phyloP scores from a whole-genome alignment of 2,329 filamentous ascomycete species.

The Neofusicoccum kwambonambiense region DNA sequence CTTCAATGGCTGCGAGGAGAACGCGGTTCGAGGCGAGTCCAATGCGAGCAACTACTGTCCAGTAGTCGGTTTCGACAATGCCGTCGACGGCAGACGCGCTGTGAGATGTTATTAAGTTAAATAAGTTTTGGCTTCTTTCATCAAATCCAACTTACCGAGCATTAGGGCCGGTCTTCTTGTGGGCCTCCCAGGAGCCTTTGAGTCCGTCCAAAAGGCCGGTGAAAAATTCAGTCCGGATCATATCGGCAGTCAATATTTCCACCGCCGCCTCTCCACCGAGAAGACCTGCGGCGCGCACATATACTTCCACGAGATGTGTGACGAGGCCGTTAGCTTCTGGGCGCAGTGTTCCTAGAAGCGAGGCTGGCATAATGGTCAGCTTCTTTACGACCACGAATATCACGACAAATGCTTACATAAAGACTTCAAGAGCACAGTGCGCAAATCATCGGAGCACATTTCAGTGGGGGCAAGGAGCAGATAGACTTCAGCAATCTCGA shows the following conservation, averaged over 20 bases:
- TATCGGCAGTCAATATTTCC: slow-evolving; percentile 52
- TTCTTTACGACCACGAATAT: neutral
- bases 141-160: neutral
- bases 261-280: slow-evolving; percentile 50
- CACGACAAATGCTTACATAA: neutral
- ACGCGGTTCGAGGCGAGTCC: slow-evolving; percentile 68
- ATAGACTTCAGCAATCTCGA: slow-evolving; percentile 52
- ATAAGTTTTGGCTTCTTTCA: no score
- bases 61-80: slow-evolving; percentile 80
- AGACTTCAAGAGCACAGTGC: slow-evolving; percentile 38
- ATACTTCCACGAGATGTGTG: slow-evolving; percentile 46
- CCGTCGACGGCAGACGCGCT: slow-evolving; percentile 69
- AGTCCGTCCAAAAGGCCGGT: slow-evolving; percentile 52
- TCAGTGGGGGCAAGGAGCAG: slow-evolving; percentile 47
- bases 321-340: slow-evolving; percentile 49
- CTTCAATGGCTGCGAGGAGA: slow-evolving; percentile 58
- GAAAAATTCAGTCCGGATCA: slow-evolving; percentile 59
- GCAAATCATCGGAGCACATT: slow-evolving; percentile 45
- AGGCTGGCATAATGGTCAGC: slow-evolving; percentile 28
- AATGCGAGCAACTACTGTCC: slow-evolving; percentile 77
- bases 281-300: slow-evolving; percentile 53
- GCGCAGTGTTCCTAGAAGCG: slow-evolving; percentile 47
- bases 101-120: neutral
- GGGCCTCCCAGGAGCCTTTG: slow-evolving; percentile 58
- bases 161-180: slow-evolving; percentile 77